A percentile compares a stretch with the other conserved stretches of the same genome.
phyloP scores from a whole-genome alignment of 2,329 filamentous ascomycete genomes.

The Colletotrichum brevisporum region DNA sequence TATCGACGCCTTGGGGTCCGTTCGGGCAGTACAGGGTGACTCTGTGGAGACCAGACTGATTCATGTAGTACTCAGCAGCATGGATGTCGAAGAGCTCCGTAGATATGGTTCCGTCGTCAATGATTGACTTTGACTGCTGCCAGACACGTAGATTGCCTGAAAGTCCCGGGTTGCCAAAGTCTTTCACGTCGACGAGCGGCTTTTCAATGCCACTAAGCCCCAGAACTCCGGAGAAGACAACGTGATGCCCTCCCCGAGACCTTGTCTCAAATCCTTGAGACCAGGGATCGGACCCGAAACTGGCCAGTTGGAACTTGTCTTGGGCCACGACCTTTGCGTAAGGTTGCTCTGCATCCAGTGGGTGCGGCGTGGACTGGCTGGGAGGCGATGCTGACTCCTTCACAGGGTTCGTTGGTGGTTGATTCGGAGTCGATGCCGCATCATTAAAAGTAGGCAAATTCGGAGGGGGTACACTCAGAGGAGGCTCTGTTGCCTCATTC shows the following conservation, averaged over 20 bases:
- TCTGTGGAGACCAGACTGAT: neutral
- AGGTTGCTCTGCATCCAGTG: neutral
- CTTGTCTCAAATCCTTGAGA: neutral
- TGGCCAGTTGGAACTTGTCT: neutral
- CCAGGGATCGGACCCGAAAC: neutral
- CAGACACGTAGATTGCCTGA: neutral
- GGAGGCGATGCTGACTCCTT: neutral
- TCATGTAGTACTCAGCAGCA: neutral
- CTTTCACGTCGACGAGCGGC: neutral
- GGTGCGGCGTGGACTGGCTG: neutral
- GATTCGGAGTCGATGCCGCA: no score
- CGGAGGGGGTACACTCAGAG: no score
- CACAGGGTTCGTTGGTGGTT: no score
- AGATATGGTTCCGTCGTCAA: neutral
- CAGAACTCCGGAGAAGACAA: neutral
- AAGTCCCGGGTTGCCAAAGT: neutral
- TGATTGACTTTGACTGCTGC: neutral
- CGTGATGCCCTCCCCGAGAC: neutral
- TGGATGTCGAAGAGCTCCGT: neutral
- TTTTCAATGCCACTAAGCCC: neutral
- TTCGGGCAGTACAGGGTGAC: neutral
- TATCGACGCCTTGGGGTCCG: neutral
- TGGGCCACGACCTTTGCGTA: neutral
- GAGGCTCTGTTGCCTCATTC: no score
- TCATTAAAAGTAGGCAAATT: no score